phyloP scores from a whole-genome alignment of 768 basidiomycete species.

The Pholiota molesta region DNA sequence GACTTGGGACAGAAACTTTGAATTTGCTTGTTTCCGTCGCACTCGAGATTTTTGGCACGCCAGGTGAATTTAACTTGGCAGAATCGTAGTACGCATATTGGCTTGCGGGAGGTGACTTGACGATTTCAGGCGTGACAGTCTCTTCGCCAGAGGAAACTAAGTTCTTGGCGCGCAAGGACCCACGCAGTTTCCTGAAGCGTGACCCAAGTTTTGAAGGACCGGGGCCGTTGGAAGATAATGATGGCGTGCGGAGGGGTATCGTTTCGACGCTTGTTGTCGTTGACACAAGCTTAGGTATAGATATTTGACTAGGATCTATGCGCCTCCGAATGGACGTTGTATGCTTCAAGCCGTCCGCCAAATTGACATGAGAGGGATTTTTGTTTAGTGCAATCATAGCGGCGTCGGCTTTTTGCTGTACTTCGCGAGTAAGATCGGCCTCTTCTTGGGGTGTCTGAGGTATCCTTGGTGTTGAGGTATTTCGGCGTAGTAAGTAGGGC shows the following conservation, averaged over 20 bases:
- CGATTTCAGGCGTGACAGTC: constrained; percentile 41
- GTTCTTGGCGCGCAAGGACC: constrained; percentile 62
- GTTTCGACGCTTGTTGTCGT: constrained; percentile 70
- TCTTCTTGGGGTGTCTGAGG: constrained; percentile 50
- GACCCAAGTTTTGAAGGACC: constrained; percentile 65
- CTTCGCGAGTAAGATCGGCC: constrained; percentile 61
- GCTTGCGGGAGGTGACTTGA: constrained; percentile 37
- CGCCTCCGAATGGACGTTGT: constrained; percentile 53
- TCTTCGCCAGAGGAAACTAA: constrained; percentile 51
- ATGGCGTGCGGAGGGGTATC: constrained; percentile 59
- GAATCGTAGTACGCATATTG: constrained; percentile 47
- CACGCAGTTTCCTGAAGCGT: constrained; percentile 72
- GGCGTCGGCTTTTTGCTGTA: constrained; percentile 69
- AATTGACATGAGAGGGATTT: constrained; percentile 44
- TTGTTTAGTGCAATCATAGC: constrained; percentile 65
- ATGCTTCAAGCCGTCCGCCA: constrained; percentile 41
- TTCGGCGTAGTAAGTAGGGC: constrained; percentile 41
- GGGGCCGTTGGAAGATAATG: constrained; percentile 46
- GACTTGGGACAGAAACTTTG: constrained; percentile 58
- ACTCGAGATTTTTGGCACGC: constrained; percentile 38
- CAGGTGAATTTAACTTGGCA: constrained; percentile 38
- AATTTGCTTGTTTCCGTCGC: constrained; percentile 56
- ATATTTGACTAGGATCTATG: constrained; percentile 66
- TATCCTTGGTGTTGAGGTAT: constrained; percentile 45
- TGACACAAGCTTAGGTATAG: constrained; percentile 65